Conservation (phyloP, 2,329 filamentous ascomycete species). For the Sarocladiaceae sp. region DNA sequence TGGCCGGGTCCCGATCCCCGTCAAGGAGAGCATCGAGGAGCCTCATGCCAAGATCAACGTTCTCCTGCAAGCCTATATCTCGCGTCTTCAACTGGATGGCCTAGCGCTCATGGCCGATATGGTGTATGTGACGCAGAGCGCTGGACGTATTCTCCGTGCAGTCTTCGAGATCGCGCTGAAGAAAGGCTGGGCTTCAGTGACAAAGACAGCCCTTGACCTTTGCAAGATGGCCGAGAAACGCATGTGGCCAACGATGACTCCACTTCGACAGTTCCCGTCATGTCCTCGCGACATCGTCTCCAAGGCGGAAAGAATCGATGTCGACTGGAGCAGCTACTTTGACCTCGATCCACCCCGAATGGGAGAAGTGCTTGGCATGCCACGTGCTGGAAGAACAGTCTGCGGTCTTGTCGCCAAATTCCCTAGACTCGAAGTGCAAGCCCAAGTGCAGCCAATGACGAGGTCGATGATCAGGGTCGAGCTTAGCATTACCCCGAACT, state of each 20-base stretch:
- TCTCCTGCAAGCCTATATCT: slow-evolving; percentile 92
- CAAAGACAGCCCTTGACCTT: slow-evolving; percentile 84
- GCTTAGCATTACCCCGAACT: slow-evolving; percentile 86
- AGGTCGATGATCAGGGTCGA: slow-evolving; percentile 88
- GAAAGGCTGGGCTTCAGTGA: slow-evolving; percentile 91
- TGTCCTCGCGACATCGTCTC: slow-evolving; percentile 81
- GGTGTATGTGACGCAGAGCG: slow-evolving; percentile 97
- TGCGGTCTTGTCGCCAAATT: slow-evolving; percentile 88
- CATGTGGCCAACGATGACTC: slow-evolving; percentile 99
- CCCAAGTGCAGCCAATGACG: slow-evolving; percentile 90
- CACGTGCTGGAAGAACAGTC: slow-evolving; percentile 78
- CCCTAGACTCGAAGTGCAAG: slow-evolving; percentile 84
- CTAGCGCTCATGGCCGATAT: slow-evolving; percentile 96
- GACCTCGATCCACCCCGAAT: slow-evolving; percentile 94
- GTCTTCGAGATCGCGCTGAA: slow-evolving; percentile 97
- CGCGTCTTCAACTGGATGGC: slow-evolving; percentile 85
- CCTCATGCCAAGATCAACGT: slow-evolving; percentile 98
- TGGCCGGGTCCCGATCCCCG: slow-evolving; percentile 83
- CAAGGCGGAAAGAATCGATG: slow-evolving; percentile 91
- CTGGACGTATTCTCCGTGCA: slow-evolving; percentile 88
- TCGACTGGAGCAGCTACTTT: slow-evolving; percentile 90
- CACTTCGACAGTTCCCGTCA: slow-evolving; percentile 78
- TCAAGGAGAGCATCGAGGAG: slow-evolving; percentile 97
- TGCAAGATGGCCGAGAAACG: slow-evolving; percentile 99
- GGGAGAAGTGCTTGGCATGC: slow-evolving; percentile 88